Base-by-base conservation (phyloP, 768 basidiomycete species). In the Boletus reticulatus region DNA sequence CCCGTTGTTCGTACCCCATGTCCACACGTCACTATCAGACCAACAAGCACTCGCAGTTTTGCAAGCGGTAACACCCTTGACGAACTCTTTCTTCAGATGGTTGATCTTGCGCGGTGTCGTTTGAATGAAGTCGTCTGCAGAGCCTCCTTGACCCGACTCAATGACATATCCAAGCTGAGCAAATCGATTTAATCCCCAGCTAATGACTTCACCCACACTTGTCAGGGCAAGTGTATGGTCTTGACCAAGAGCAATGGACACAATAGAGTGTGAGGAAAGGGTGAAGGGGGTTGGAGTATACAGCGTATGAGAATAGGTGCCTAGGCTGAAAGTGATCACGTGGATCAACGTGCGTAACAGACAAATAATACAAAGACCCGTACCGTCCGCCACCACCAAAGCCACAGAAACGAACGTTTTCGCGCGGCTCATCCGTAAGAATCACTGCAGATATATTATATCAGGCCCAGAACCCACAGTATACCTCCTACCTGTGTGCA, bases 171-270 rank as follows among this genome's bases (percentile, higher is more conserved):
- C 95, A 6, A 97, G 80, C 65, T 98, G 95, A 5, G 83, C 76
- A 68, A 94, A 96, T 14, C 93, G 82, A 61, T 95, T 95, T 24
- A 92, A 72, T 14, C 93, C 97, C 92, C 94, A 98, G 22, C 87
- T 93, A 38, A 87, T 82, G 4, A 98, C 83, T 64, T 94, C 92
- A 5, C 96, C 94, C 0, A 79, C 68, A 24, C 76, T 81, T 0
- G 94, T 95, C 29, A 98, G 75, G 1, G 84, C 89, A 29, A 98
- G 82, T 0, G 95, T 95, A 67, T 98, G 97, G 64, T 99, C 97
- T 69, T 96, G 96, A 12, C 92, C 95, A 8, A 94, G 77, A 0
- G 94, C 92, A 24, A 98, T 81, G 14, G 84, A 75, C 7, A 78
- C 73, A 31, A 94, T 80, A 0, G 75, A 74, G 38, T 84, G 76